phyloP scores from a whole-genome alignment of 306 rosid genomes.

The Oxytropis ochrocephala region DNA sequence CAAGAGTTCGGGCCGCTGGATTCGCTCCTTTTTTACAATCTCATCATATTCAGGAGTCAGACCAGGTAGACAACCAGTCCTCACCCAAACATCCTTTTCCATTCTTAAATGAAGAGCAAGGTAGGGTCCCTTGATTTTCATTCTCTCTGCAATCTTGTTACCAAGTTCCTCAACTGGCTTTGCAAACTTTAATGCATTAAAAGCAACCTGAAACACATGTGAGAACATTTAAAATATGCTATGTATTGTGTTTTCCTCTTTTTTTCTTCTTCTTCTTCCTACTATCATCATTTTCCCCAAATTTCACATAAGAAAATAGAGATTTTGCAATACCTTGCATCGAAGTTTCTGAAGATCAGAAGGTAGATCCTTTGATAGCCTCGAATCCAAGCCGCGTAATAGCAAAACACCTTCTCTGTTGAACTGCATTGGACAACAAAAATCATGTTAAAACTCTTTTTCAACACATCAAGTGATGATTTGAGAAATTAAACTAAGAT shows the following conservation, averaged over 20 bases:
- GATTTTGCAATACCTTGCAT: conserved; percentile 62
- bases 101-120: conserved; percentile 84
- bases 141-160: conserved; percentile 65
- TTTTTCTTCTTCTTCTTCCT: not conserved
- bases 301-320: not conserved
- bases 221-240: conserved; percentile 16
- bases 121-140: conserved; percentile 80
- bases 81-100: conserved; percentile 99
- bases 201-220: conserved; percentile 65
- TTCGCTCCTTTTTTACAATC: conserved; percentile 60
- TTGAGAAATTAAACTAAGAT: not conserved
- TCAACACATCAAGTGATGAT: not conserved
- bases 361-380: conserved; percentile 90
- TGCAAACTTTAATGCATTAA: conserved; percentile 77
- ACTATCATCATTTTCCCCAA: too few species aligned
- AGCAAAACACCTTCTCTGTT: conserved; percentile 90
- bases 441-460: conserved; percentile 19
- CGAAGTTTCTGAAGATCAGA: conserved; percentile 94
- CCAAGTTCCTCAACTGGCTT: conserved; percentile 78
- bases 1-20: conserved; percentile 63
- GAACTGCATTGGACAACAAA: conserved; percentile 43
- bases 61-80: conserved; percentile 96
- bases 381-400: conserved; percentile 82
- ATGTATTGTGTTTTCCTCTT: not conserved
- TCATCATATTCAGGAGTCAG: conserved; percentile 64